Evolutionary conservation across 192 early-diverging fungal genomes (phyloP), one percentile per base, ranked within the genome.

Genomic region (Coemansia sp.): DNA sequence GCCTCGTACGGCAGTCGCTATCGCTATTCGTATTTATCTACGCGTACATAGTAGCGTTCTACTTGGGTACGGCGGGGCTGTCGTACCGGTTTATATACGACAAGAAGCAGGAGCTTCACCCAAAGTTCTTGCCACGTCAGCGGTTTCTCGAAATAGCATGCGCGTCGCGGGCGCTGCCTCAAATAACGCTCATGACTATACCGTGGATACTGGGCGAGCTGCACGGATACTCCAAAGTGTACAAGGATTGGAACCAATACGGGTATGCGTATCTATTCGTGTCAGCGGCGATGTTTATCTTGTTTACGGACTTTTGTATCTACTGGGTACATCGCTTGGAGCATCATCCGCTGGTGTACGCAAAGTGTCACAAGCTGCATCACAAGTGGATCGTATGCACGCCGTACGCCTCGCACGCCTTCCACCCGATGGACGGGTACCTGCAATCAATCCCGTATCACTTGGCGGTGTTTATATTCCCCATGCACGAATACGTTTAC

Each of bases 301-400:
- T 94, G 76, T 97, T 98, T 65, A 98, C 96, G 16, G 97, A 99
- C 70, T 94, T 89, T 76, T 86, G 91, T 63, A 94, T 99, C 66
- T 99, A 99, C 83, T 99, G 95, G 95, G 90, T 96, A 62, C 97
- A 99, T 79, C 93, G 97, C 20, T 88, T 86, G 66, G 87, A 94
- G 73, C 96, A 99, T 76, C 94, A 96, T 70, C 97, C 95, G 50
- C 62, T 82, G 41, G 72, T 99, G 47, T 99, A 99, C 74, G 91
- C 92, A 73, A 87, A 88, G 79, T 82, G 97, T 52, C 97, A 99
- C 88, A 94, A 94, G 74, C 87, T 86, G 64, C 92, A 94, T 68
- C 92, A 94, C 84, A 92, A 93, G 87, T 94, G 92, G 91, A 92
- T 93, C 84, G 89, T 99, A 12, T 92, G 94, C 57, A 96, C 95